These are phyloP conservation scores for Mucor piriformis DNA, from an alignment of 371 early-diverging fungal species.

Conservation along the genomic window DNA sequence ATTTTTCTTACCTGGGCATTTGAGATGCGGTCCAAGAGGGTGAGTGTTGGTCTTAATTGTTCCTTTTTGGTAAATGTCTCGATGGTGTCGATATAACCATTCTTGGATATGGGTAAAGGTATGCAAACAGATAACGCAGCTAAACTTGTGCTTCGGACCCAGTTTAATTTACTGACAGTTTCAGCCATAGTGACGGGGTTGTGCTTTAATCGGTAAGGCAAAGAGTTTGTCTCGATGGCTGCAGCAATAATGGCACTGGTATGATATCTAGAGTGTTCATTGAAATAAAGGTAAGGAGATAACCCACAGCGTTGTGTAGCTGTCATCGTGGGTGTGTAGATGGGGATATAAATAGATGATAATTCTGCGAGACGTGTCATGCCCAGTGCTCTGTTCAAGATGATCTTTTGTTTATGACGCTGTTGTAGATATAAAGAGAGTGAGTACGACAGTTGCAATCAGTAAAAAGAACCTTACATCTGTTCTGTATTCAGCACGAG, in stretches of 20 bases:
- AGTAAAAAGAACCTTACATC: slow-evolving; percentile 29
- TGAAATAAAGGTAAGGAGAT: slow-evolving; percentile 29
- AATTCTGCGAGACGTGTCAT: slow-evolving; percentile 49
- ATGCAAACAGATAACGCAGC: slow-evolving; percentile 47
- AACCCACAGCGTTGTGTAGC: slow-evolving; percentile 30
- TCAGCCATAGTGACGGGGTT: slow-evolving; percentile 45
- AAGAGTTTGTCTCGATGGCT: slow-evolving; percentile 64
- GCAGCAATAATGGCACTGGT: slow-evolving; percentile 70
- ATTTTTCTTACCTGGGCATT: no score
- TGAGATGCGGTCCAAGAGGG: slow-evolving; percentile 9
- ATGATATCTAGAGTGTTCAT: slow-evolving; percentile 57
- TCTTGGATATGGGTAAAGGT: slow-evolving; percentile 49
- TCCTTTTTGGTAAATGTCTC: slow-evolving; percentile 13
- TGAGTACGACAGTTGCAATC: neutral
- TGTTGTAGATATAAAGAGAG: slow-evolving; percentile 8
- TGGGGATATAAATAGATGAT: slow-evolving; percentile 63
- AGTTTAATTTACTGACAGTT: slow-evolving; percentile 45
- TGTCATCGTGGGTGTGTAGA: slow-evolving; percentile 40
- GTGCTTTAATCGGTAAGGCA: slow-evolving; percentile 56
- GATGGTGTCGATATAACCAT: slow-evolving; percentile 19
- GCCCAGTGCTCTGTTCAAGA: slow-evolving; percentile 56
- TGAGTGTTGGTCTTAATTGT: slow-evolving; percentile 8
- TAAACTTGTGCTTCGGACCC: slow-evolving; percentile 50
- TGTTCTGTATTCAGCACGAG: slow-evolving; percentile 22
- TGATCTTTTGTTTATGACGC: slow-evolving; percentile 40